phyloP scores from a whole-genome alignment of 2,329 filamentous ascomycete species.

The Fusarium incarnatum region DNA sequence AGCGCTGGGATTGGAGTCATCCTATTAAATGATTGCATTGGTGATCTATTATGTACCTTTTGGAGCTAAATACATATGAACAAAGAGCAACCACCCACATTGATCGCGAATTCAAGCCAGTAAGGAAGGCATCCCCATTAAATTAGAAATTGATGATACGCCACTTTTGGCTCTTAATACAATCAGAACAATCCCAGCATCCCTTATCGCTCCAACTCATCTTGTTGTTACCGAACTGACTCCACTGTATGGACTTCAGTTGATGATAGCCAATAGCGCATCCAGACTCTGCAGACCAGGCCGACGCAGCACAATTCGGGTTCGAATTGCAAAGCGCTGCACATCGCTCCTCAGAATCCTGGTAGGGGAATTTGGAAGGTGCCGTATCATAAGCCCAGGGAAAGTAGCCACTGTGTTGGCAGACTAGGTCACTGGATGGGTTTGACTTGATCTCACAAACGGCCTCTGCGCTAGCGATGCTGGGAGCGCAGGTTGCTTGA shows the following conservation, averaged over 20 bases:
- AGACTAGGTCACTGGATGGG: neutral
- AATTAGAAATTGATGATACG: neutral
- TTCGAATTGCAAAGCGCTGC: constrained; percentile 16
- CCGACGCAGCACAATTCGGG: constrained; percentile 1
- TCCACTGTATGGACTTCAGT: neutral
- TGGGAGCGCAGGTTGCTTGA: neutral
- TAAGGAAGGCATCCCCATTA: rapidly evolving
- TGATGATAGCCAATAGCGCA: neutral
- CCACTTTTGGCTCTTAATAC: constrained; percentile 16
- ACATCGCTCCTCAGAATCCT: constrained; percentile 7
- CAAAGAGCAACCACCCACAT: neutral
- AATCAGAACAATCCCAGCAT: constrained; percentile 16
- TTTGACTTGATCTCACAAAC: neutral
- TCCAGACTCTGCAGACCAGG: constrained; percentile 3
- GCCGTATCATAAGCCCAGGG: neutral
- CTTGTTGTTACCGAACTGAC: neutral
- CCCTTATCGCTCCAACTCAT: constrained; percentile 24
- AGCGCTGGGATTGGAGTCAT: no score
- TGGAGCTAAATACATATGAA: rapidly evolving
- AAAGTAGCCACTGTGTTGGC: constrained; percentile 7
- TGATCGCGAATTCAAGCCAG: rapidly evolving
- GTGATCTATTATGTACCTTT: neutral
- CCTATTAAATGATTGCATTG: no score
- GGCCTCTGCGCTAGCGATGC: neutral
- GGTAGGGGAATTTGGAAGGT: constrained; percentile 5